Conservation (phyloP, 768 basidiomycete species). For the Amanita molliuscula region DNA sequence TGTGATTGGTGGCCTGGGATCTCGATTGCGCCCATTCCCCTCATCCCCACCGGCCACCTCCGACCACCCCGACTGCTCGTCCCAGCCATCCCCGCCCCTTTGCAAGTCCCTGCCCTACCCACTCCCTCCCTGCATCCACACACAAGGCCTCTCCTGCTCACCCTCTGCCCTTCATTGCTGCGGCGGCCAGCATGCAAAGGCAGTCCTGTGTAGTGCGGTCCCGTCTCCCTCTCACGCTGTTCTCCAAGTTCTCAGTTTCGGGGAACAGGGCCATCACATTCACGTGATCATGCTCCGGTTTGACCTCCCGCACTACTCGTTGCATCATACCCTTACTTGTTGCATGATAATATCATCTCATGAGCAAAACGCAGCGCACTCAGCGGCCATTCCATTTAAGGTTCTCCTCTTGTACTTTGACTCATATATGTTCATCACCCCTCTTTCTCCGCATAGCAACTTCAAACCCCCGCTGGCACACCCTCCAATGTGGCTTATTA, state of each 20-base stretch:
- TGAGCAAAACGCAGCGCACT: not conserved
- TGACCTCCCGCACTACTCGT: not conserved
- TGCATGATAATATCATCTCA: slow-evolving; percentile 2
- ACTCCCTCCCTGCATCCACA: too few relatives aligned
- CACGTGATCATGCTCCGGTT: not conserved
- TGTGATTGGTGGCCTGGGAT: slow-evolving; percentile 2
- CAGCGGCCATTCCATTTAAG: not conserved
- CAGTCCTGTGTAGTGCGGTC: too few relatives aligned
- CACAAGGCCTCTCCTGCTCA: too few relatives aligned
- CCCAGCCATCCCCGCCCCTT: not conserved
- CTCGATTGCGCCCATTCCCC: not conserved
- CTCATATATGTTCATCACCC: not conserved
- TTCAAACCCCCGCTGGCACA: not conserved
- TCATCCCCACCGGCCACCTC: not conserved
- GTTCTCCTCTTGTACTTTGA: not conserved
- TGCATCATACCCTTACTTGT: slow-evolving; percentile 1
- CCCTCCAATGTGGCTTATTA: slow-evolving; percentile 1
- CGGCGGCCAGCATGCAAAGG: too few relatives aligned
- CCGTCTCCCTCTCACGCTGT: not conserved
- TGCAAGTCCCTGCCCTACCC: too few relatives aligned
- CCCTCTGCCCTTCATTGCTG: too few relatives aligned
- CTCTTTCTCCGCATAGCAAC: not conserved
- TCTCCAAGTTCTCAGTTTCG: not conserved
- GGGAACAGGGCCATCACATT: not conserved
- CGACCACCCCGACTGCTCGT: not conserved